Base-by-base conservation (phyloP, 805 yeast genomes). In the Candida ulmi region DNA sequence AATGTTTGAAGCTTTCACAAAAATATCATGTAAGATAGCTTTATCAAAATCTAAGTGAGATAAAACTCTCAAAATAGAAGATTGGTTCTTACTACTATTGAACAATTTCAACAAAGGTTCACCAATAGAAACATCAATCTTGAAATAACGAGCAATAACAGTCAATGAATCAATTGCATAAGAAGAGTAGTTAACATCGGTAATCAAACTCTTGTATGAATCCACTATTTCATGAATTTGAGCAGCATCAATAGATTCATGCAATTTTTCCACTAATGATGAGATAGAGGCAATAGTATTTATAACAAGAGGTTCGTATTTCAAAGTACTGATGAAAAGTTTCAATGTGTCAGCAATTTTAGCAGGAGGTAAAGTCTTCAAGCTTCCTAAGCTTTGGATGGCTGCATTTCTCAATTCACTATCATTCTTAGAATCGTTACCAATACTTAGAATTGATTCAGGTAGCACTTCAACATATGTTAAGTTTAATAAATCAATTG, bases 351-450 rank as follows among this genome's bases (percentile, higher is more conserved):
- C 45, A 4, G 38, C 45, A 23, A 66, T 50, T 23, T 60, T 50
- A 5, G 36, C 42, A 8, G 42, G 19, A 13, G 61, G 51, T 21
- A 62, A 29, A 2, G 50, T 45, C n/a, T 47, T 50, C 35, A 66
- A 39, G 24, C 46, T 38, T 11, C 63, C 62, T 11, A 66, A 32
- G 3, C 55, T 57, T 30, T 46, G 48, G 15, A 66, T 55, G 1
- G 71, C 66, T n/a, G 46, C 44, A 31, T 60, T 65, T 42, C 71
- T 52, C 6, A 65, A 48, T 27, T 64, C 70, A 40, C 64, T 54
- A 32, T 60, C 69, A 24, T 56, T 52, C 30, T 67, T 60, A 3
- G 64, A 42, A 2, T 61, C 52, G 0, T 52, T 39, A 5, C 66
- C 69, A 29, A 61, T 59, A 2, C 55, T 50, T 11, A 62, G 48